Evolutionary conservation across 176 grass and related monocot genomes (phyloP), one percentile per base, ranked within the genome.

Genomic region (Oryza meridionalis): DNA sequence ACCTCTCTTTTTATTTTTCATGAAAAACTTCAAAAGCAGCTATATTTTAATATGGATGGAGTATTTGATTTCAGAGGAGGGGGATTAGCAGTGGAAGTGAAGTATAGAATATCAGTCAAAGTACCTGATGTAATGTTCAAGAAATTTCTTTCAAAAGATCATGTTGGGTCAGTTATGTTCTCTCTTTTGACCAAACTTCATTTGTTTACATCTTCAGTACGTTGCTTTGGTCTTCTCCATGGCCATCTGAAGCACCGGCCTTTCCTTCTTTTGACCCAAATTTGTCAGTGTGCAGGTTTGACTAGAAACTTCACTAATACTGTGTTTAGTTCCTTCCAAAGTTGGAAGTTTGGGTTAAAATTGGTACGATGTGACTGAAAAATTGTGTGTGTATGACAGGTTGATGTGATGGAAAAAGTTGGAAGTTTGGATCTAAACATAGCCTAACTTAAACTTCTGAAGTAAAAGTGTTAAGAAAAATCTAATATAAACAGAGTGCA

Each of bases 61-160:
- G 38, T 40, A 40, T 15, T 70, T 35, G 26, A 11, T 53, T 72
- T 81, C 24, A 58, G 10, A 61, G 21, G 38, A 40, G 38, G 38
- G 38, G 14, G 50, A 3, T 7, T 62, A 24, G 7, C 21, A 62
- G 58, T 67, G 67, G 26, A 61, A n/a, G 13, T 68, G 73, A 63
- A 83, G 79, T 24, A 86, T 26, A 31, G 59, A 69, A 75, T 69
- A 70, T 69, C 73, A 69, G 61, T 43, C 84, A 78, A 83, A 62
- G 8, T 62, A 75, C 88, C 88, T 90, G 84, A 27, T 69, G 26
- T n/a, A 58, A n/a, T 50, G 61, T 38, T 78, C 61, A 86, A 78
- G 44, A 78, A 86, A 82, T 65, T 71, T 73, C 15, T 40, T 46
- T 68, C 16, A 32, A 55, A 65, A 76, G 72, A 82, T 72, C 53